Evolutionary conservation across 352 stramenopile species (phyloP), one percentile per base, ranked within the genome.

Genomic region (Phytophthora pistaciae): DNA sequence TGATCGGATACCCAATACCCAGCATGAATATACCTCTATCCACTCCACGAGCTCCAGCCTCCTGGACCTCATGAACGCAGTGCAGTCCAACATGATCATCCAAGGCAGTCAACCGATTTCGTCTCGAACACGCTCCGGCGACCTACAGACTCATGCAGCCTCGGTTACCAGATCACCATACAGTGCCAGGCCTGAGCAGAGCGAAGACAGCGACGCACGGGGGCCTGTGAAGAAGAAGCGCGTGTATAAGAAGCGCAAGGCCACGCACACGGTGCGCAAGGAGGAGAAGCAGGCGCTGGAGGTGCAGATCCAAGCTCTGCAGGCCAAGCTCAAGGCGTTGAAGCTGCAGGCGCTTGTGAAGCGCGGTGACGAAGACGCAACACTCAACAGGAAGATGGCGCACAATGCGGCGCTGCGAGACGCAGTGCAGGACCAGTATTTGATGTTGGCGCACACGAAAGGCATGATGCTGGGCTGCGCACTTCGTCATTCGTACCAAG

Each of bases 231-330:
- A 70, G 55, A 77, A 66, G 58, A 70, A 74, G 25, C 69, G 58
- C 8, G 52, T 65, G 13, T 72, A 69, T 31, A 74, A 71, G 46
- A 74, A 74, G 33, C 42, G 70, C 4, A 70, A 72, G 50, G 49
- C 70, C 5, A 80, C 69, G 23, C 63, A 70, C 50, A 68, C 61
- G 3, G 13, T 75, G 27, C 74, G 74, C 1, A 77, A 80, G 48
- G 66, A 68, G 57, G 65, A 78, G 42, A 75, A 73, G n/a, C 5
- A 56, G 42, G 62, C 66, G 14, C 57, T 80, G 25, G 42, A 65
- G 52, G 38, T 10, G 25, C 60, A 73, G 58, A 60, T 78, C 21
- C 5, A 50, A 11, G 18, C 33, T 14, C 50, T 80, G 38, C 13
- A 77, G 16, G 20, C 27, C 6, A 68, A 75, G 46, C 56, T 84